Conservation (phyloP, 805 yeast species). For the Lachancea thermotolerans region DNA sequence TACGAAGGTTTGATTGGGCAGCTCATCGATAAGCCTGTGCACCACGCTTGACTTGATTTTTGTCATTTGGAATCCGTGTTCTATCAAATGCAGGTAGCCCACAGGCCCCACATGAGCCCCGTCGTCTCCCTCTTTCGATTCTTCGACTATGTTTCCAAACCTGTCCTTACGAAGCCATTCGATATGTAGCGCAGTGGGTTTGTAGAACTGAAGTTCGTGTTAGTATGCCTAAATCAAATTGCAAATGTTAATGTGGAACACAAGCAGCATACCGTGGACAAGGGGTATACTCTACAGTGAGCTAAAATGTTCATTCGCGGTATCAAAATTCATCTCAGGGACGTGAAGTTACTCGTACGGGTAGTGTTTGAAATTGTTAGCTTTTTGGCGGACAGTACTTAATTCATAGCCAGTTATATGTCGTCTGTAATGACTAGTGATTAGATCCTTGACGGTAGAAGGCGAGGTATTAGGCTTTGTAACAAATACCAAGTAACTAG, state of each 20-base stretch:
- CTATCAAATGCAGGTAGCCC: slow-evolving; percentile 21
- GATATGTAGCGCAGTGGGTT: slow-evolving; percentile 9
- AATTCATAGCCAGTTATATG: too few species aligned
- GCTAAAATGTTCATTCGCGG: slow-evolving; percentile 25
- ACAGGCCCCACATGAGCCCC: slow-evolving; percentile 3
- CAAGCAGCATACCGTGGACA: slow-evolving; percentile 15
- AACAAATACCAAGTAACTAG: too few species aligned
- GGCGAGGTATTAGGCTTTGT: too few species aligned
- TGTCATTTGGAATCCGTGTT: slow-evolving; percentile 19
- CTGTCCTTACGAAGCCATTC: slow-evolving; percentile 4
- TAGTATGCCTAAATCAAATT: neutral
- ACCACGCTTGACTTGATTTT: slow-evolving; percentile 14
- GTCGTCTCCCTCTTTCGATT: neutral
- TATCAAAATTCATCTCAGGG: neutral
- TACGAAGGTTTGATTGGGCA: slow-evolving; percentile 5
- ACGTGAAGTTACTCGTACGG: too few species aligned
- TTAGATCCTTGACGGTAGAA: too few species aligned
- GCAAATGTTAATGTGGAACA: neutral
- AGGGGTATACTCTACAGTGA: slow-evolving; percentile 26
- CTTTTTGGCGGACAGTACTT: too few species aligned
- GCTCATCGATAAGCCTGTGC: slow-evolving; percentile 5
- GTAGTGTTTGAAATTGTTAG: too few species aligned
- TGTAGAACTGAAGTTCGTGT: slow-evolving; percentile 14
- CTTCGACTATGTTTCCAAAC: slow-evolving; percentile 5
- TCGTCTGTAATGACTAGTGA: too few species aligned